These are phyloP conservation scores for Stenogyne calaminthoides DNA, from an alignment of 305 asterid species.

Conservation along the genomic window DNA sequence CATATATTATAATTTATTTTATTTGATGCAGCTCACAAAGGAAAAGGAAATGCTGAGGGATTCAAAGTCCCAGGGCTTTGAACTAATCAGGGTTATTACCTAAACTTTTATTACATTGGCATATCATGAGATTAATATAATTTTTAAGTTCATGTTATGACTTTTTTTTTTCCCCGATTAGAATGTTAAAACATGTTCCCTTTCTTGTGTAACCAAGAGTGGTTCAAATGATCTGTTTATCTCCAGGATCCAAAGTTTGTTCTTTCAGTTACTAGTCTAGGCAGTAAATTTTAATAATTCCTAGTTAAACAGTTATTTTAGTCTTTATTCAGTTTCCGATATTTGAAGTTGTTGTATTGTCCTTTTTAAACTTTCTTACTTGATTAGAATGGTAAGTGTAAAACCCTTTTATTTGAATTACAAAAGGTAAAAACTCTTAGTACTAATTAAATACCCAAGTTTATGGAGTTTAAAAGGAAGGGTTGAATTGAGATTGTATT, in stretches of 20 bases:
- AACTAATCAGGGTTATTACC: constrained; percentile 64
- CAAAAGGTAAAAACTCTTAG: not conserved
- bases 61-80: constrained; percentile 74
- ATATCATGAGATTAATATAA: constrained; percentile 15
- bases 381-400: not conserved
- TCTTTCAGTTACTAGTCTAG: not conserved
- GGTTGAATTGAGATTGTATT: constrained; percentile 1
- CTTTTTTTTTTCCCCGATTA: constrained; percentile 1
- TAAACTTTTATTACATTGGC: constrained; percentile 26
- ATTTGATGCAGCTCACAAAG: constrained; percentile 58
- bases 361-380: constrained; percentile 4
- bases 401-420: constrained; percentile 2
- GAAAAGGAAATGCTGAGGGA: constrained; percentile 72
- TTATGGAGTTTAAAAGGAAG: not conserved
- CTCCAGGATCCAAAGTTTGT: constrained; percentile 18
- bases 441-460: constrained; percentile 9
- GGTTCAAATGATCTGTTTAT: not conserved
- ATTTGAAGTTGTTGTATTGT: not conserved
- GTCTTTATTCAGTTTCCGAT: constrained; percentile 5
- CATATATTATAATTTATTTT: constrained; percentile 12
- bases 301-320: not conserved
- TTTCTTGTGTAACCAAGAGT: constrained; percentile 25
- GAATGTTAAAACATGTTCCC: not conserved
- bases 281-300: constrained; percentile 1
- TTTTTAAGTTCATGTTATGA: not conserved